A percentile compares a stretch with the other conserved stretches of the same genome.
These are phyloP conservation scores for Colletotrichum zoysiae DNA, from an alignment of 2,329 filamentous ascomycete genomes.

Conservation along the genomic window DNA sequence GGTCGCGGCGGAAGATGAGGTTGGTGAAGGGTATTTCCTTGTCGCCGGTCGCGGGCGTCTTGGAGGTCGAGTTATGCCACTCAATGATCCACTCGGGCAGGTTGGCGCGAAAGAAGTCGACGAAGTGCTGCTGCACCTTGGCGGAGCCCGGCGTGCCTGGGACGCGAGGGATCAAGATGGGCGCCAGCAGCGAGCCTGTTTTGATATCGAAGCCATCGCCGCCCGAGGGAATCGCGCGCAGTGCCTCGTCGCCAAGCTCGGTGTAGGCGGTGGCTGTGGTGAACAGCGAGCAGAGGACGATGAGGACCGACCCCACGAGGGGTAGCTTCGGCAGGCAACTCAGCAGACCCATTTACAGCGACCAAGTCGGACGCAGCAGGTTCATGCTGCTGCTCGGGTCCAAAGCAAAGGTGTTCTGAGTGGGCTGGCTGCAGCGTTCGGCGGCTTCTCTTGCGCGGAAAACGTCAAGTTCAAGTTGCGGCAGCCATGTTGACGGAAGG, in stretches of 20 bases:
- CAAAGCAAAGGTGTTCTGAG: neutral
- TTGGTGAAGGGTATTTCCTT: conserved; percentile 86
- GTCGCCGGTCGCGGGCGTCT: conserved; percentile 80
- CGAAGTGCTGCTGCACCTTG: conserved; percentile 83
- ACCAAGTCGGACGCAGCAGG: conserved; percentile 32
- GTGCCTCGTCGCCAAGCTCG: conserved; percentile 78
- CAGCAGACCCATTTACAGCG: conserved; percentile 37
- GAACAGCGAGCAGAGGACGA: conserved; percentile 44
- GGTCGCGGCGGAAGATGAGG: conserved; percentile 87
- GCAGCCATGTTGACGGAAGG: conserved; percentile 20
- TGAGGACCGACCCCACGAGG: conserved; percentile 41
- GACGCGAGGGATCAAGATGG: conserved; percentile 89
- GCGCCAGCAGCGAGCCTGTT: conserved; percentile 81
- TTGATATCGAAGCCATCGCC: conserved; percentile 83
- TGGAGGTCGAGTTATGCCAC: conserved; percentile 91
- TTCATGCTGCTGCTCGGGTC: conserved; percentile 38
- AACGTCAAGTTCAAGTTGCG: conserved; percentile 15
- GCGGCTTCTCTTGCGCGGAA: conserved; percentile 26
- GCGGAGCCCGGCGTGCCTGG: conserved; percentile 84
- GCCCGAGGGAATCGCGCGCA: conserved; percentile 78
- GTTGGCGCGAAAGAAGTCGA: conserved; percentile 79
- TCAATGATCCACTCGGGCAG: conserved; percentile 84
- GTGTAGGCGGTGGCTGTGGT: conserved; percentile 55
- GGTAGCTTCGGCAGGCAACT: conserved; percentile 37
- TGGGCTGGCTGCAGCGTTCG: neutral